Percentiles rank a stretch among this genome's conserved stretches.
Evolutionary conservation across 495 filamentous ascomycete species (phyloP).

Genomic region (Aspergillus kassunensis): DNA sequence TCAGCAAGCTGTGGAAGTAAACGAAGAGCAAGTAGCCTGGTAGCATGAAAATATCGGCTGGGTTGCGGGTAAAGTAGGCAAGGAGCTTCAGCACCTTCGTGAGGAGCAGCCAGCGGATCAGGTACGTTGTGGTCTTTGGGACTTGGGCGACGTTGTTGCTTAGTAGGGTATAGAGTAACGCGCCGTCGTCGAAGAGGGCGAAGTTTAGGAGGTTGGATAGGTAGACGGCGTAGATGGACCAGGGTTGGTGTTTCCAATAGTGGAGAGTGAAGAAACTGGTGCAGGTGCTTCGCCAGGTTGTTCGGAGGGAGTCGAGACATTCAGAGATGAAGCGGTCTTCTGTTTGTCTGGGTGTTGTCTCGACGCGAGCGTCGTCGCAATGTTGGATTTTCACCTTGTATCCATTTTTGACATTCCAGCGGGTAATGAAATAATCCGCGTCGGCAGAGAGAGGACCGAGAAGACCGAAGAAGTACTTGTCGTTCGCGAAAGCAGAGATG

Average conservation of each 20-base stretch:
- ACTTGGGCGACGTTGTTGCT: background rate
- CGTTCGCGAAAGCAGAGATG: slow-evolving; percentile 50
- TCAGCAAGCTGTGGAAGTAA: slow-evolving; percentile 60
- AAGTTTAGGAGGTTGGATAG: slow-evolving; percentile 57
- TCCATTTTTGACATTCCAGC: slow-evolving; percentile 51
- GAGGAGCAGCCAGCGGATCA: slow-evolving; percentile 38
- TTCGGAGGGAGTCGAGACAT: slow-evolving; percentile 58
- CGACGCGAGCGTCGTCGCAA: slow-evolving; percentile 50
- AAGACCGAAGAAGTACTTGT: slow-evolving; percentile 47
- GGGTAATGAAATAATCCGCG: slow-evolving; percentile 68
- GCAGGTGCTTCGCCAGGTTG: slow-evolving; percentile 62
- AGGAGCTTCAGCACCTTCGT: slow-evolving; percentile 61
- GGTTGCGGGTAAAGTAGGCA: slow-evolving; percentile 54
- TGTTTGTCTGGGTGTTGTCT: too few relatives aligned
- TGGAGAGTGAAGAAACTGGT: slow-evolving; percentile 52
- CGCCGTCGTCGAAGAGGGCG: slow-evolving; percentile 52
- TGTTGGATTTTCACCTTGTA: slow-evolving; percentile 63
- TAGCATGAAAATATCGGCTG: slow-evolving; percentile 51
- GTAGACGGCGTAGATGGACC: slow-evolving; percentile 60
- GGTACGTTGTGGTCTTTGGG: background rate
- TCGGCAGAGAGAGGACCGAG: slow-evolving; percentile 51
- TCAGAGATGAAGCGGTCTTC: slow-evolving; percentile 60
- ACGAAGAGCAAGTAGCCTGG: slow-evolving; percentile 53
- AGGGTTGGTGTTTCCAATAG: slow-evolving; percentile 53
- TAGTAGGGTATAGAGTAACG: slow-evolving; percentile 31